Percentiles rank a stretch among this genome's conserved stretches.
These are phyloP conservation scores for Fonsecaea monophora DNA, from an alignment of 2,329 filamentous ascomycete genomes.

Conservation along the genomic window DNA sequence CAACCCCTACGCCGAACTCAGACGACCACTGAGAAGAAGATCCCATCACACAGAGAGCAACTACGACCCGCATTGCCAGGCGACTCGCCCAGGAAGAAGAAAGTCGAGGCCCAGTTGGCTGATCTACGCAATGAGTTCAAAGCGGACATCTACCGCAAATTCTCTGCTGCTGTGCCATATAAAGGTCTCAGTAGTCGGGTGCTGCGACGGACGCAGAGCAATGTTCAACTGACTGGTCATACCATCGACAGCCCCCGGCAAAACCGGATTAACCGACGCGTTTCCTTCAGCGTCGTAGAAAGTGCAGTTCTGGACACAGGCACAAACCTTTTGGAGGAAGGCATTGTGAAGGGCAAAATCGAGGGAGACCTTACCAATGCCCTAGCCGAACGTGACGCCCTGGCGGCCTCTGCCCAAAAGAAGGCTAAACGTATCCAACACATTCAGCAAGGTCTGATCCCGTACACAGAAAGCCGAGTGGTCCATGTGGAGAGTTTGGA, in stretches of 20 bases:
- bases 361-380: conserved; percentile 35
- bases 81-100: conserved; percentile 37
- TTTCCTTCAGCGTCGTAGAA: conserved; percentile 58
- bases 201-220: conserved; percentile 38
- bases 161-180: conserved; percentile 34
- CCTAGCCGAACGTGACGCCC: conserved; percentile 41
- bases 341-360: conserved; percentile 27
- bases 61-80: conserved; percentile 29
- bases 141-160: conserved; percentile 35
- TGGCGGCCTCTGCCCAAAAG: conserved; percentile 51
- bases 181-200: conserved; percentile 32
- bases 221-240: conserved; percentile 28
- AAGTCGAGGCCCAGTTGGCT: conserved; percentile 33
- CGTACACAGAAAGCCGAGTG: conserved; percentile 54
- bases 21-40: conserved; percentile 24
- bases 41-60: conserved; percentile 34
- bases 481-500: conserved; percentile 65
- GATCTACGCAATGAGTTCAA: conserved; percentile 36
- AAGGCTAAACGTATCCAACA: conserved; percentile 48
- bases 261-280: conserved; percentile 46
- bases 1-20: conserved; percentile 13
- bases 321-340: conserved; percentile 37
- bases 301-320: conserved; percentile 50
- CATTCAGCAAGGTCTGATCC: conserved; percentile 47
- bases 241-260: conserved; percentile 29